These are phyloP conservation scores for Annona squamosa DNA, from an alignment of 164 flowering plant genomes.

Conservation along the genomic window DNA sequence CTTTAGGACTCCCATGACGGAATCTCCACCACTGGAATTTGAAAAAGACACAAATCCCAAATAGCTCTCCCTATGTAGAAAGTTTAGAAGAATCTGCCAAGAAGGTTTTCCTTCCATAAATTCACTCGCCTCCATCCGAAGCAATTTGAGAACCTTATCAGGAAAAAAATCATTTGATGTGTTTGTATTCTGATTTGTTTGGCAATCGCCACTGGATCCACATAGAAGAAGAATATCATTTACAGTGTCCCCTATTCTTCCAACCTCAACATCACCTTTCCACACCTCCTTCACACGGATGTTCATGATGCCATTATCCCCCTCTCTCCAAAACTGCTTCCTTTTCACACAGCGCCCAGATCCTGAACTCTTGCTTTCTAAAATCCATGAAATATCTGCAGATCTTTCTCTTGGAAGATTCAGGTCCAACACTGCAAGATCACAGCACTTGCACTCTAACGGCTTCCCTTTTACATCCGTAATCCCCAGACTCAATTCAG, in stretches of 20 bases:
- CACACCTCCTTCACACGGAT: constrained; percentile 43
- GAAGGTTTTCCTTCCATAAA: constrained; percentile 34
- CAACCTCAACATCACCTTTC: constrained; percentile 23
- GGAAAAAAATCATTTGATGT: constrained; percentile 31
- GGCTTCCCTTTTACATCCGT: constrained; percentile 60
- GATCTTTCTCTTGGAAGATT: constrained; percentile 11
- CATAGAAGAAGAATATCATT: constrained; percentile 37
- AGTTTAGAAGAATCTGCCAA: constrained; percentile 72
- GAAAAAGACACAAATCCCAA: constrained; percentile 54
- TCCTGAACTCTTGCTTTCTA: constrained; percentile 12
- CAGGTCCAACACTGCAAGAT: constrained; percentile 50
- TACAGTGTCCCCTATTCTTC: constrained; percentile 14
- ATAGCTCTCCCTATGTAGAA: constrained; percentile 43
- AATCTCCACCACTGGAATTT: constrained; percentile 27
- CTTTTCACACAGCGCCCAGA: constrained; percentile 8
- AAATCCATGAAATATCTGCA: constrained; percentile 6
- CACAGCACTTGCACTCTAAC: constrained; percentile 62
- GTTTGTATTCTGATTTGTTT: constrained; percentile 18
- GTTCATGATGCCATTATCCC: constrained; percentile 22
- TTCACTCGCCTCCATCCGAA: constrained; percentile 35
- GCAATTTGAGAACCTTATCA: constrained; percentile 53
- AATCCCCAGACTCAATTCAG: constrained; percentile 52
- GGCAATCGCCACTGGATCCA: constrained; percentile 20
- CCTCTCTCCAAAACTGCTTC: constrained; percentile 20
- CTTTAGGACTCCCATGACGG: constrained; percentile 48